Conservation (phyloP, 208 protist species). For the Trypanosoma cruzi region DNA sequence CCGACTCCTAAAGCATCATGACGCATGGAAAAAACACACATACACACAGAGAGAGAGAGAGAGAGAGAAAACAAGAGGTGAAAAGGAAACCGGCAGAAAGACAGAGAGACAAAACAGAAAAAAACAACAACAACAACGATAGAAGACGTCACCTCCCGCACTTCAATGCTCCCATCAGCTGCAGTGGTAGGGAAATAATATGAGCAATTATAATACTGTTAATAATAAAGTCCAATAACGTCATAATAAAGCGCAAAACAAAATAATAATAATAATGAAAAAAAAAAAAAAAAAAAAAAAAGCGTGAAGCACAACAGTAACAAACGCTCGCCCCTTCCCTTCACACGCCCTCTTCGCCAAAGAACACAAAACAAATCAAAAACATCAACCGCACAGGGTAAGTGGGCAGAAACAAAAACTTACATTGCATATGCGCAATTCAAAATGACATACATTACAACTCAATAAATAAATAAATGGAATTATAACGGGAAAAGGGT, state of each 20-base stretch:
- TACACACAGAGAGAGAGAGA: neutral
- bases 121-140: too few species aligned
- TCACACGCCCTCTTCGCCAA: neutral
- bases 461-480: too few species aligned
- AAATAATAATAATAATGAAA: neutral
- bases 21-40: too few species aligned
- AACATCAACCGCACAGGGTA: neutral
- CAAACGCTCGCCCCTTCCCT: neutral
- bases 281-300: neutral
- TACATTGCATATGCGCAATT: neutral
- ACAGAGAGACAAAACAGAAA: too few species aligned
- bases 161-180: too few species aligned
- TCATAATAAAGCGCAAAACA: too few species aligned
- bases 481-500: too few species aligned
- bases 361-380: neutral
- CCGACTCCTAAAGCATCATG: too few species aligned
- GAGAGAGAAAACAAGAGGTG: too few species aligned
- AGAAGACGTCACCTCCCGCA: too few species aligned
- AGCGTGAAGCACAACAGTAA: neutral
- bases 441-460: slow-evolving; percentile 1
- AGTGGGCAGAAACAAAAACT: neutral
- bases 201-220: neutral
- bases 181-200: neutral
- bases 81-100: too few species aligned
- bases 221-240: too few species aligned